Conservation (phyloP, 306 rosid genomes). For the Crotalaria pallida region DNA sequence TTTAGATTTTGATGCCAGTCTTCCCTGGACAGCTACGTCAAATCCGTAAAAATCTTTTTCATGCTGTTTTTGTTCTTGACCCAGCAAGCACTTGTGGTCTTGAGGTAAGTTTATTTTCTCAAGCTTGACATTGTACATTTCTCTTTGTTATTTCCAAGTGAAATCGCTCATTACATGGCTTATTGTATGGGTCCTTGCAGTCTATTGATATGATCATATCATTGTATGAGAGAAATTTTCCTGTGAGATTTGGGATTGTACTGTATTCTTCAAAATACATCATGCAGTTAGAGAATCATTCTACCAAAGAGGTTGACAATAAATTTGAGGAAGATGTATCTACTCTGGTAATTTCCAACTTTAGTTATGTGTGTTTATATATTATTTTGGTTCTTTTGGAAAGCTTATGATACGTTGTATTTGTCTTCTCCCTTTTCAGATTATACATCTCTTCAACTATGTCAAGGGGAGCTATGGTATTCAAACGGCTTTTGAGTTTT, state of each 20-base stretch:
- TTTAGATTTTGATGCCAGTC: constrained; percentile 93
- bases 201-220: constrained; percentile 67
- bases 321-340: constrained; percentile 65
- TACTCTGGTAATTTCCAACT: constrained; percentile 50
- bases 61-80: constrained; percentile 83
- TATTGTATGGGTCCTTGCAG: constrained; percentile 55
- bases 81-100: constrained; percentile 79
- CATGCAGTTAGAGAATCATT: constrained; percentile 43
- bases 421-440: constrained; percentile 50
- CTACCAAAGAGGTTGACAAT: constrained; percentile 33
- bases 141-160: constrained; percentile 20
- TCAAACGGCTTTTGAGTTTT: constrained; percentile 79
- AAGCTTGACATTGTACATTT: constrained; percentile 3
- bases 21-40: constrained; percentile 96
- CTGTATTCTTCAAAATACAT: constrained; percentile 81
- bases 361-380: neutral
- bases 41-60: constrained; percentile 91
- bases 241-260: constrained; percentile 84
- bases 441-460: constrained; percentile 73
- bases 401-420: constrained; percentile 12
- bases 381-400: neutral
- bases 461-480: constrained; percentile 66
- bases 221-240: constrained; percentile 67
- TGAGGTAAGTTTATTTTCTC: constrained; percentile 60
- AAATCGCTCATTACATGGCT: constrained; percentile 14